Evolutionary conservation across 331 rosid genomes (phyloP).

Genomic region (Malus hybrid): DNA sequence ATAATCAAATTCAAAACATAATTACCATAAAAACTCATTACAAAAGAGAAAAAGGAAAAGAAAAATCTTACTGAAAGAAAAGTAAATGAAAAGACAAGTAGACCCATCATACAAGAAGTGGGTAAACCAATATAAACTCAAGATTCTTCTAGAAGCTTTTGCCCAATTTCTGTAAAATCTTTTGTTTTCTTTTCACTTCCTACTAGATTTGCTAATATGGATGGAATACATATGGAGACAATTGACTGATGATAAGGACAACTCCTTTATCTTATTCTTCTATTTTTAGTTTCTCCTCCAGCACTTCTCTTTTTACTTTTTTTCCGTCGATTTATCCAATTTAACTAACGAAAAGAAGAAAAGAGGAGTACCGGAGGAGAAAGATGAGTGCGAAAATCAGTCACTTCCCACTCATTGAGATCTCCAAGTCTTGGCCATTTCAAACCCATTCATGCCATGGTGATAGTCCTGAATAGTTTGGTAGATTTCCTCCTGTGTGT

Average conservation of each 20-base stretch:
- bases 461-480: constrained; percentile 71
- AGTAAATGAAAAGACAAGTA: neutral
- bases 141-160: constrained; percentile 36
- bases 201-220: constrained; percentile 13
- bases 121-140: neutral
- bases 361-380: no score
- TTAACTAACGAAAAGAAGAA: no score
- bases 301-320: neutral
- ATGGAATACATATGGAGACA: constrained; percentile 7
- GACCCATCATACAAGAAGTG: constrained; percentile 12
- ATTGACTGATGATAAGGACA: constrained; percentile 2
- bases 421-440: constrained; percentile 59
- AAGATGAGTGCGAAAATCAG: neutral
- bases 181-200: constrained; percentile 7
- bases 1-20: constrained; percentile 8
- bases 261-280: neutral
- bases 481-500: constrained; percentile 68
- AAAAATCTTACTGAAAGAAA: neutral
- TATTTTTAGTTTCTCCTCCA: neutral
- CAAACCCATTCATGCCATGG: constrained; percentile 60
- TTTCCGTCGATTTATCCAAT: no score
- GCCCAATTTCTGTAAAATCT: neutral
- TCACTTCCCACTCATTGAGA: constrained; percentile 33
- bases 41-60: neutral
- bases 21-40: constrained; percentile 5